These are phyloP conservation scores for Barnettozyma vustinii DNA, from an alignment of 805 yeast species.

Conservation along the genomic window DNA sequence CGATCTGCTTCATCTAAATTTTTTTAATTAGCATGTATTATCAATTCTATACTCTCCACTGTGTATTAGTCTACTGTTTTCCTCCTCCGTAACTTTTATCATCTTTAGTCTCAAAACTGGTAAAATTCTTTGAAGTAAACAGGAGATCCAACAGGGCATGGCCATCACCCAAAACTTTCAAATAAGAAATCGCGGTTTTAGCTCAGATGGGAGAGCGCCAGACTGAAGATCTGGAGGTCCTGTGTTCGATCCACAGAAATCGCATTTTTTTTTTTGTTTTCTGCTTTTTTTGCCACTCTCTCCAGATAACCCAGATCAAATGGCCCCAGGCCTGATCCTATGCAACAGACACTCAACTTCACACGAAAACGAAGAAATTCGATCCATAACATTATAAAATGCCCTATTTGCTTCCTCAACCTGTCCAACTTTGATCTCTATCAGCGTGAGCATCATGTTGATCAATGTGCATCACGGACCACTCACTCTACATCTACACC, in stretches of 20 bases:
- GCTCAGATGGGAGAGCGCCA: constrained; percentile 32
- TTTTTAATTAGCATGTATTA: no score
- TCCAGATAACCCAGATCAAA: not conserved
- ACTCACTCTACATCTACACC: constrained; percentile 8
- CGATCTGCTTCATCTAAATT: no score
- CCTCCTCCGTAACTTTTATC: no score
- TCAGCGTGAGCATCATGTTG: constrained; percentile 49
- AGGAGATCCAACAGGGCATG: no score
- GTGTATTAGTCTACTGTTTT: no score
- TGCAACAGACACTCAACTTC: constrained; percentile 9
- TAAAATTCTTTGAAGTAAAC: no score
- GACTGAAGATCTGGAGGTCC: constrained; percentile 64
- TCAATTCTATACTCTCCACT: no score
- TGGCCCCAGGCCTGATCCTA: not conserved
- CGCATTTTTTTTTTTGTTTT: constrained; percentile 30
- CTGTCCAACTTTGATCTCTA: constrained; percentile 35
- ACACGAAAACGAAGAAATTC: not conserved
- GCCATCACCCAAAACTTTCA: no score
- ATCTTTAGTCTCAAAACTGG: no score
- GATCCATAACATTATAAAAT: constrained; percentile 16
- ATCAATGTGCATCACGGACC: constrained; percentile 36
- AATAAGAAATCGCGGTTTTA: constrained; percentile 21
- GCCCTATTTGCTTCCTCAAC: constrained; percentile 49
- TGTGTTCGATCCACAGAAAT: constrained; percentile 76
- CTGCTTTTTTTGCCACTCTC: no score